Base-by-base conservation (phyloP, 306 rosid genomes). In the Dryas drummondii region DNA sequence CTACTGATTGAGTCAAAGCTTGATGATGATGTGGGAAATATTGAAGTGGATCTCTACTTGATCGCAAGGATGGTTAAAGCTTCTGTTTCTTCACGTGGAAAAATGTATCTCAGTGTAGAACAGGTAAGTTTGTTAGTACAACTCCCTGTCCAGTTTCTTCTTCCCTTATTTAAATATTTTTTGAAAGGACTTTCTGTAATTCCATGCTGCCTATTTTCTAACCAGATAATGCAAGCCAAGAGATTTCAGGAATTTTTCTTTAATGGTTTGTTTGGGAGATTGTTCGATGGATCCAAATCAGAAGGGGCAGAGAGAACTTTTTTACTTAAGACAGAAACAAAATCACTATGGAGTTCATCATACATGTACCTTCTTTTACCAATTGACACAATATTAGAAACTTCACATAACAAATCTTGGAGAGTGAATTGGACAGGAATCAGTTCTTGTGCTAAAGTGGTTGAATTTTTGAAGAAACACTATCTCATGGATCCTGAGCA, bases 191-290 rank as follows among this genome's bases (percentile, higher is more conserved):
- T 80, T 60, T 65, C 70, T 72, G 37, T 77, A 72, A 64, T 41
- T 40, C 74, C 72, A 71, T 77, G 17, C n/a, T 40, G 56, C 19
- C 74, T 56, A 79, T 50, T 82, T 75, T 19, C 67, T 67, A 66
- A 49, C 76, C 82, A 94, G 98, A 76, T 94, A 66, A 74, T 22
- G 47, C 85, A 87, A 71, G 97, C 94, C 19, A 91, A 82, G 84
- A 60, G 84, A 81, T 94, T 94, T 85, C 98, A 94, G 51, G 98
- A 91, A 73, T 70, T 94, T 55, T 79, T 90, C 64, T 91, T 88
- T 83, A 94, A 91, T 56, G 97, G 96, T 67, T 62, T 94, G 79
- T 94, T 84, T 78, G 98, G 96, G 72, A 87, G 83, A 80, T 77
- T 94, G 82, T 47, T 86, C 61, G 7, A 22, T 50, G 69, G 85